Conservation (phyloP, 306 rosid genomes). For the Malus asiatica region DNA sequence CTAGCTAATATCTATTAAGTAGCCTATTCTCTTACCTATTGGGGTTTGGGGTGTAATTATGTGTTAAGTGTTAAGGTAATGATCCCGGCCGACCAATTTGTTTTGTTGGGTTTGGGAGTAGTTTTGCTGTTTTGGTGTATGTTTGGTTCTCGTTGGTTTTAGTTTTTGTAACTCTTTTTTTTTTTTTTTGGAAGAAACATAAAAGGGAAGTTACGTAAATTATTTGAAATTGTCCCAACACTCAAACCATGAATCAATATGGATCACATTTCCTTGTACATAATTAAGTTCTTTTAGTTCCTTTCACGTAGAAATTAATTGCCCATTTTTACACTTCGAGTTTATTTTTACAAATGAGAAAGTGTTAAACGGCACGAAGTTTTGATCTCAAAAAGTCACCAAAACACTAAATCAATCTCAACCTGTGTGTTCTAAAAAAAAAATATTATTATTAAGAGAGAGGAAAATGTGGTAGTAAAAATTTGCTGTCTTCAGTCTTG, state of each 20-base stretch:
- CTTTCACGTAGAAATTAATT: neutral
- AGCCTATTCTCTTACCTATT: neutral
- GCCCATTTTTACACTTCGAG: no score
- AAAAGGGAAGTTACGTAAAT: neutral
- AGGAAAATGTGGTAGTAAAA: no score
- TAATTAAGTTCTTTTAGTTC: neutral
- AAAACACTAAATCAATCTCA: no score
- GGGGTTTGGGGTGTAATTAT: slow-evolving; percentile 8
- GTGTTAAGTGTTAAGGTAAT: neutral
- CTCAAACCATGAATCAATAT: neutral
- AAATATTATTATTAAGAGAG: no score
- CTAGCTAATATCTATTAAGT: neutral
- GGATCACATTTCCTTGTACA: neutral
- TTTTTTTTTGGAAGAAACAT: neutral
- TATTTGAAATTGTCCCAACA: neutral
- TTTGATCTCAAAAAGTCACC: no score
- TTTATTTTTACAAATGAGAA: no score
- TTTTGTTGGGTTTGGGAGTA: neutral
- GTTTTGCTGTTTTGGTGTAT: neutral
- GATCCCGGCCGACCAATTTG: slow-evolving; percentile 7
- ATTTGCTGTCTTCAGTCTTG: no score
- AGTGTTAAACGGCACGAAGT: no score
- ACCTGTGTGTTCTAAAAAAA: no score
- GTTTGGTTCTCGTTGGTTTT: neutral
- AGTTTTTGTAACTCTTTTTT: no score